These are phyloP conservation scores for Hirschioporus abietinus DNA, from an alignment of 768 basidiomycete genomes.

Conservation along the genomic window DNA sequence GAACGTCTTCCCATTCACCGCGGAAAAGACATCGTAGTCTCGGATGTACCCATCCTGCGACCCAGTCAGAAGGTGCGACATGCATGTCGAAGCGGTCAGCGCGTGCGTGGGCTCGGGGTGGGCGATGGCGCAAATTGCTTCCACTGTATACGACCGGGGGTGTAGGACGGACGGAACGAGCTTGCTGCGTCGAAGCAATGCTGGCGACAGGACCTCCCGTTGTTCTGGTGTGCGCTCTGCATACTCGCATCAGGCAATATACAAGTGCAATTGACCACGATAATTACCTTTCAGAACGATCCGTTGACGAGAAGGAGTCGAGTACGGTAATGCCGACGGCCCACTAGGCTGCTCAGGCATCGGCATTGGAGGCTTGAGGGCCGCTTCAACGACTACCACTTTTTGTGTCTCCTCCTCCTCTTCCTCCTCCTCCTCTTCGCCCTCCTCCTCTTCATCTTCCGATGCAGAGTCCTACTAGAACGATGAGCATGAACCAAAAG, in stretches of 20 bases:
- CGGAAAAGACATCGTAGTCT: slow-evolving; percentile 85
- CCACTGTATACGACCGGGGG: slow-evolving; percentile 75
- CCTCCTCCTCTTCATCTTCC: slow-evolving; percentile 55
- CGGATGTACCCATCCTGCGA: slow-evolving; percentile 93
- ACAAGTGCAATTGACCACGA: not conserved
- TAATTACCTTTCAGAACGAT: slow-evolving; percentile 29
- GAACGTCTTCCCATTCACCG: slow-evolving; percentile 82
- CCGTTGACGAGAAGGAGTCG: slow-evolving; percentile 22
- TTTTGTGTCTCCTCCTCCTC: slow-evolving; percentile 39
- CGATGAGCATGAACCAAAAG: slow-evolving; percentile 5
- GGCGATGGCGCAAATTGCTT: slow-evolving; percentile 88
- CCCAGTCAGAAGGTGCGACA: slow-evolving; percentile 86
- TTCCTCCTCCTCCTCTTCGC: slow-evolving; percentile 50
- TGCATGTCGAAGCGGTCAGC: slow-evolving; percentile 80
- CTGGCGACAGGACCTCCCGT: slow-evolving; percentile 46
- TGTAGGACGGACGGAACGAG: slow-evolving; percentile 27
- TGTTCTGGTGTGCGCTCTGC: slow-evolving; percentile 31
- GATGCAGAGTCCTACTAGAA: slow-evolving; percentile 46
- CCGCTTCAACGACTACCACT: slow-evolving; percentile 23
- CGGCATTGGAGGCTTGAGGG: slow-evolving; percentile 26
- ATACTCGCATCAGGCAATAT: slow-evolving; percentile 20
- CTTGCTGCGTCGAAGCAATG: slow-evolving; percentile 44
- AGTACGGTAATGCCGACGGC: slow-evolving; percentile 16
- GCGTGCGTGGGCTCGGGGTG: slow-evolving; percentile 85
- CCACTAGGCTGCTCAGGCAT: slow-evolving; percentile 22